Conservation (phyloP, 129 eudicot genomes). For the Escallonia herrerae region DNA sequence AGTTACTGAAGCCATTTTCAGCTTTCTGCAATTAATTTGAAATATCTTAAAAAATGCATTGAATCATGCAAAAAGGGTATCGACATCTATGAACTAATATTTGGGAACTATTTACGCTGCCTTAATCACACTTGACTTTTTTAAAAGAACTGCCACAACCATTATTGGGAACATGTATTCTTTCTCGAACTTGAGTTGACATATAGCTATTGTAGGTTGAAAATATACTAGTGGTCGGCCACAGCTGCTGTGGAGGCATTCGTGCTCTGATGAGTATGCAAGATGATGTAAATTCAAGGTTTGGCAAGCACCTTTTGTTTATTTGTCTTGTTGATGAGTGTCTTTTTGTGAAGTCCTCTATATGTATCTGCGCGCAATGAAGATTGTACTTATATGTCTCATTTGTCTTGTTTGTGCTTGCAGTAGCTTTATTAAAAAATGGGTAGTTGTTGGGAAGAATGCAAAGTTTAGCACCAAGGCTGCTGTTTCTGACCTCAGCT, state of each 20-base stretch:
- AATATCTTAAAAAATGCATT: no score
- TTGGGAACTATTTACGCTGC: no score
- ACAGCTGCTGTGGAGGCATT: conserved; percentile 96
- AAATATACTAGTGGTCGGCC: conserved; percentile 84
- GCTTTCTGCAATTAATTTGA: no score
- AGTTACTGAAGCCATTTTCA: no score
- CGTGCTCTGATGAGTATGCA: conserved; percentile 85
- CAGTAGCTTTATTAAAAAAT: conserved; percentile 86
- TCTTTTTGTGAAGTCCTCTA: background rate
- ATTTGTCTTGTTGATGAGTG: background rate
- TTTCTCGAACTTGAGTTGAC: background rate
- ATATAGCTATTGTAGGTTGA: conserved; percentile 45
- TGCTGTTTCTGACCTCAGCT: conserved; percentile 62
- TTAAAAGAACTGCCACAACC: background rate
- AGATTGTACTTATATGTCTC: conserved; percentile 2
- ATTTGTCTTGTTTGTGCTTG: conserved; percentile 1
- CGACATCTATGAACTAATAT: no score
- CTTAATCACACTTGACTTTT: background rate
- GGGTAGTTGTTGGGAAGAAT: conserved; percentile 73
- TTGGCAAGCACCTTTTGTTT: background rate
- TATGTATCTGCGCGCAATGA: background rate
- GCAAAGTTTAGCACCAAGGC: conserved; percentile 69
- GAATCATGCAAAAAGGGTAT: no score
- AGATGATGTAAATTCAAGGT: conserved; percentile 75
- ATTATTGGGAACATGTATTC: background rate